Percentiles rank a stretch among this genome's conserved stretches.
phyloP scores from a whole-genome alignment of 164 flowering plant genomes.

The Vitis riparia region DNA sequence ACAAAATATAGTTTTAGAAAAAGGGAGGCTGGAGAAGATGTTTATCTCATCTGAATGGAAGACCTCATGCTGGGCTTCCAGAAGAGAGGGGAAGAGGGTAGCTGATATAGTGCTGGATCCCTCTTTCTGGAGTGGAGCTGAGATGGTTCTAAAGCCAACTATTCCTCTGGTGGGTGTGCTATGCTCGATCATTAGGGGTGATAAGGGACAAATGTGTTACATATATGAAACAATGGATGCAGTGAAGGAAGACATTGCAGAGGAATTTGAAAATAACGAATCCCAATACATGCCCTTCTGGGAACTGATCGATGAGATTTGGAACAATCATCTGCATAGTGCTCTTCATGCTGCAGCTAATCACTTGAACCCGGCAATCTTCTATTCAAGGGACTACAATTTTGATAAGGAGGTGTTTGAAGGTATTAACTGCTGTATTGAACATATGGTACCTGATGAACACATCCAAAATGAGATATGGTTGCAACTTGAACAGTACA shows the following conservation, averaged over 20 bases:
- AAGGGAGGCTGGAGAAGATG: conserved; percentile 39
- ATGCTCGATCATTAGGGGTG: conserved; percentile 24
- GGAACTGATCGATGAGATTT: conserved; percentile 57
- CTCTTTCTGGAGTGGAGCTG: conserved; percentile 50
- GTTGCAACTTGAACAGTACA: conserved; percentile 45
- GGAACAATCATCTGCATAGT: conserved; percentile 62
- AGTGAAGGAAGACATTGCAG: conserved; percentile 53
- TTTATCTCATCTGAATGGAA: conserved; percentile 49
- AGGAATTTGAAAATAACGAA: conserved; percentile 30
- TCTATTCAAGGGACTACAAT: conserved; percentile 42
- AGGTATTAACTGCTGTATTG: conserved; percentile 47
- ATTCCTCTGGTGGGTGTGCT: conserved; percentile 53
- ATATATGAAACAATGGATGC: conserved; percentile 79
- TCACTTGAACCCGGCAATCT: conserved; percentile 53
- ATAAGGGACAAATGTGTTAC: conserved; percentile 40
- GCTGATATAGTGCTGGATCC: conserved; percentile 35
- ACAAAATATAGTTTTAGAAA: conserved; percentile 41
- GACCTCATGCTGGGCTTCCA: conserved; percentile 33
- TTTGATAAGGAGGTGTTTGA: conserved; percentile 53
- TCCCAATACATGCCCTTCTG: conserved; percentile 41
- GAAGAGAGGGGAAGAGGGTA: conserved; percentile 37
- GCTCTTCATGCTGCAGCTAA: conserved; percentile 74
- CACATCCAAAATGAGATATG: conserved; percentile 29
- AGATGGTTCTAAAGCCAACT: conserved; percentile 38
- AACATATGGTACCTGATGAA: conserved; percentile 35